Conservation (phyloP, 441 rosid species). For the Brassica hybrid region DNA sequence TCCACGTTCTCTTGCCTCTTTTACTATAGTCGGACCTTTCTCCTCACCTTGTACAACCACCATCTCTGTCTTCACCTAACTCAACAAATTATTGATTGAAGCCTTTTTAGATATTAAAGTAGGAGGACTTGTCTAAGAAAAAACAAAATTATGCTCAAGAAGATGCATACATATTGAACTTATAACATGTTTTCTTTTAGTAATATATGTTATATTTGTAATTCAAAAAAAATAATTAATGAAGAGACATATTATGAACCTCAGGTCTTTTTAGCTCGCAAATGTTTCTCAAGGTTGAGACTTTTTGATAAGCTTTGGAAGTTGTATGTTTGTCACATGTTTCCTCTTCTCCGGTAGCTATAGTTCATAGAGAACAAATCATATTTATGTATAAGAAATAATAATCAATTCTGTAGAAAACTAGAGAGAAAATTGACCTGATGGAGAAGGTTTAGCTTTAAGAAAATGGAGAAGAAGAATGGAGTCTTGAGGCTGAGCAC, state of each 20-base stretch:
- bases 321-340: constrained; percentile 48
- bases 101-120: background rate
- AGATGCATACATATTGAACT: background rate
- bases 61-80: constrained; percentile 68
- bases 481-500: constrained; percentile 75
- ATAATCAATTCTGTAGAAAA: background rate
- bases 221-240: background rate
- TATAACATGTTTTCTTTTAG: background rate
- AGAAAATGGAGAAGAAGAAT: constrained; percentile 67
- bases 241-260: constrained; percentile 47
- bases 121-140: background rate
- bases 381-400: background rate
- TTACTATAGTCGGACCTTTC: constrained; percentile 79
- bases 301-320: constrained; percentile 55
- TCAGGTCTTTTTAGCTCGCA: constrained; percentile 80
- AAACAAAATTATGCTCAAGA: background rate
- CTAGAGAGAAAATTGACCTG: constrained; percentile 49
- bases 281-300: constrained; percentile 59
- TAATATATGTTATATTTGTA: background rate
- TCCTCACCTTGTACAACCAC: constrained; percentile 74
- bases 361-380: constrained; percentile 14
- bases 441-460: constrained; percentile 43
- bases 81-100: background rate
- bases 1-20: constrained; percentile 74
- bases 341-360: constrained; percentile 35